Evolutionary conservation across 2,329 filamentous ascomycete species (phyloP).

Genomic region (Exophiala calicioides): DNA sequence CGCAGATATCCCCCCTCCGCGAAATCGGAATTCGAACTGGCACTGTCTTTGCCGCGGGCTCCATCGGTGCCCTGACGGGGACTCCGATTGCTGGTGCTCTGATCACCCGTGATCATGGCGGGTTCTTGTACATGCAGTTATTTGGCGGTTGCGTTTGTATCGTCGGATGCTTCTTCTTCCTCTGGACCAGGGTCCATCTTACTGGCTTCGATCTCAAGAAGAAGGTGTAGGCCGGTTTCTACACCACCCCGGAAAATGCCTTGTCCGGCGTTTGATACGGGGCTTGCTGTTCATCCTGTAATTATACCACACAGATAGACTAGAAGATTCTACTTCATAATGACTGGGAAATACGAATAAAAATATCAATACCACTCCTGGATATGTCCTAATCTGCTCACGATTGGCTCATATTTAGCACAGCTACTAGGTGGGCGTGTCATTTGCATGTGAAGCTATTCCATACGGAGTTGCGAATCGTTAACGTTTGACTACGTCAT

Average conservation of each 20-base stretch:
- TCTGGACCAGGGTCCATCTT: constrained; percentile 40
- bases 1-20: constrained; percentile 69
- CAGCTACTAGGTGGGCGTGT: too few species aligned
- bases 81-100: constrained; percentile 66
- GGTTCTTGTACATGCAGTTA: constrained; percentile 62
- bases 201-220: constrained; percentile 34
- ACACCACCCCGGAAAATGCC: too few species aligned
- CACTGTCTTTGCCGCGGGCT: constrained; percentile 61
- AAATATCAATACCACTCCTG: too few species aligned
- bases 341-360: too few species aligned
- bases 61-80: constrained; percentile 66
- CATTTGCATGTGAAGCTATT: too few species aligned
- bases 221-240: constrained; percentile 32
- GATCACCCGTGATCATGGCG: constrained; percentile 53
- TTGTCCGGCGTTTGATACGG: neutral
- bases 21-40: constrained; percentile 71
- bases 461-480: too few species aligned
- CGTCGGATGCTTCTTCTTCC: constrained; percentile 43
- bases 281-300: neutral
- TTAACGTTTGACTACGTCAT: too few species aligned
- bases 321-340: too few species aligned
- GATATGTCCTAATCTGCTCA: too few species aligned
- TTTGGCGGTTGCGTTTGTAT: constrained; percentile 62
- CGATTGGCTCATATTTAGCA: too few species aligned
- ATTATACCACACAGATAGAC: too few species aligned